Conservation (phyloP, 306 rosid genomes). For the Rubus idaeus region DNA sequence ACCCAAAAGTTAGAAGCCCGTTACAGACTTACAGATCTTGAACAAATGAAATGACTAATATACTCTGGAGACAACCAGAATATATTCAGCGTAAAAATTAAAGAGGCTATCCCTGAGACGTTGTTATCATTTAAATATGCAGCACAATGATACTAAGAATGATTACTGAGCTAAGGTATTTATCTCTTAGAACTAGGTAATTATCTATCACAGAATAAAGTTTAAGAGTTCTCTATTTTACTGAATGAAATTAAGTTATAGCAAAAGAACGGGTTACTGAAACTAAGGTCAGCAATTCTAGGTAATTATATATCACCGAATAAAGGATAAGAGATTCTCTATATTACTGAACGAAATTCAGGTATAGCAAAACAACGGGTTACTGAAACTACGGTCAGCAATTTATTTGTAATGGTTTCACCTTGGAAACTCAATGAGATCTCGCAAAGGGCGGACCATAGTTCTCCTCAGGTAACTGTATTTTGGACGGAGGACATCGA, state of each 20-base stretch:
- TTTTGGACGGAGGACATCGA: conserved; percentile 79
- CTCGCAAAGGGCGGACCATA: conserved; percentile 81
- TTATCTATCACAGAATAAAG: background rate
- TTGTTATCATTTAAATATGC: background rate
- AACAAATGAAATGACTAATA: background rate
- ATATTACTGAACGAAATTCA: too few relatives aligned
- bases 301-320: background rate
- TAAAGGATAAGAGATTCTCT: background rate
- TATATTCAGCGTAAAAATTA: background rate
- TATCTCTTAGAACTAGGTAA: too few relatives aligned
- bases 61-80: background rate
- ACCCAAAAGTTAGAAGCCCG: background rate
- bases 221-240: background rate
- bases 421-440: conserved; percentile 91
- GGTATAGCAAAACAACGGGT: background rate
- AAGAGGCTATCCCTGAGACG: background rate
- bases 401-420: conserved; percentile 26
- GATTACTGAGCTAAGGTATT: background rate
- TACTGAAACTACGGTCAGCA: conserved; percentile 7
- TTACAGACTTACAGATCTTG: background rate
- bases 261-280: background rate
- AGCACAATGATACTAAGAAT: background rate
- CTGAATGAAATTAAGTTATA: background rate
- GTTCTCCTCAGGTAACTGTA: conserved; percentile 72
- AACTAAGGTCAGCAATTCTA: conserved; percentile 10